Evolutionary conservation across 1,139 yeast species (phyloP).

Genomic region (Candida frijolesensis): DNA sequence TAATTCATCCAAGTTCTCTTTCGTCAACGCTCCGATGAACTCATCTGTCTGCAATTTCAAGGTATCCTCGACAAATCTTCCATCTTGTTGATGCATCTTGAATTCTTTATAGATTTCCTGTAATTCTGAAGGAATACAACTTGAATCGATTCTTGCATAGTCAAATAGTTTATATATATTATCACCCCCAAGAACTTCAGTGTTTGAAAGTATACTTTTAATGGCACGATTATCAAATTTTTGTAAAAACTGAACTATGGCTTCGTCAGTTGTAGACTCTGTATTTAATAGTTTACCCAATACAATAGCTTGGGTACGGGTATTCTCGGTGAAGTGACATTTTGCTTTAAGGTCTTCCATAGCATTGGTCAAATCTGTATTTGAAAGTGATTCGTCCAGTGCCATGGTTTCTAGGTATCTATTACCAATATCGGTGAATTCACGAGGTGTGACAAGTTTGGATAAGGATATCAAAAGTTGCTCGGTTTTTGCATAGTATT

Average conservation of each 20-base stretch:
- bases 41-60: conserved; percentile 30
- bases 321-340: conserved; percentile 40
- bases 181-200: conserved; percentile 72
- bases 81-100: conserved; percentile 13
- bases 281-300: conserved; percentile 23
- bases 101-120: conserved; percentile 28
- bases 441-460: conserved; percentile 33
- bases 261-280: conserved; percentile 2
- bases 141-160: conserved; percentile 24
- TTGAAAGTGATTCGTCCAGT: conserved; percentile 27
- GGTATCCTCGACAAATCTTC: conserved; percentile 18
- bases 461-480: conserved; percentile 60
- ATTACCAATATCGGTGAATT: conserved; percentile 39
- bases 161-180: conserved; percentile 49
- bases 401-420: conserved; percentile 41
- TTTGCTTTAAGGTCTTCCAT: conserved; percentile 28
- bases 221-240: conserved; percentile 11
- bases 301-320: conserved; percentile 49
- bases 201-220: conserved; percentile 54
- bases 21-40: conserved; percentile 45
- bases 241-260: conserved; percentile 5
- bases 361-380: conserved; percentile 30
- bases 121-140: conserved; percentile 40
- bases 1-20: conserved; percentile 52
- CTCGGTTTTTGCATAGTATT: conserved; percentile 72